phyloP scores from a whole-genome alignment of 345 rosid species.

The Lagerstroemia speciosa region DNA sequence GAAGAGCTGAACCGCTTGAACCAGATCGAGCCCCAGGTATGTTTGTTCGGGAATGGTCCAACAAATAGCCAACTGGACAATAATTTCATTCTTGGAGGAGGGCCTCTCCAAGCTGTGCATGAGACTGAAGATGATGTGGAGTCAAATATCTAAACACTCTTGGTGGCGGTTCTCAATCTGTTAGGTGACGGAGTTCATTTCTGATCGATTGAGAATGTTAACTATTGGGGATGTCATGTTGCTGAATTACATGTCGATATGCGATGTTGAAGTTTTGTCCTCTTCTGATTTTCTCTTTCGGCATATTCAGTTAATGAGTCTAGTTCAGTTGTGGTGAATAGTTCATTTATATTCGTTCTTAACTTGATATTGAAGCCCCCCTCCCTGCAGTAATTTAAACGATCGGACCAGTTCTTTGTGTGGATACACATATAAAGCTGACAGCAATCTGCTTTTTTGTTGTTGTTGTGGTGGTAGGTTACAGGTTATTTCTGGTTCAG shows the following conservation, averaged over 20 bases:
- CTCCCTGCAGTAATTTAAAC: background rate
- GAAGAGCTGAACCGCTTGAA: slow-evolving; percentile 39
- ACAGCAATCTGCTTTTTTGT: too few relatives aligned
- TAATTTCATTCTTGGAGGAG: slow-evolving; percentile 31
- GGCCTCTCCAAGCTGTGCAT: slow-evolving; percentile 45
- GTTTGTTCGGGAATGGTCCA: slow-evolving; percentile 40
- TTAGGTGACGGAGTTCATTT: background rate
- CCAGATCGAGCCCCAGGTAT: slow-evolving; percentile 48
- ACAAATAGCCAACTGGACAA: slow-evolving; percentile 26
- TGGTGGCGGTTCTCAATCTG: background rate
- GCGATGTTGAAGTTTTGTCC: background rate
- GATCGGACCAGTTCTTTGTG: too few relatives aligned
- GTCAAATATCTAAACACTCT: slow-evolving; percentile 8
- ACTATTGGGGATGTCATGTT: background rate
- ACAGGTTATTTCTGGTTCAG: too few relatives aligned
- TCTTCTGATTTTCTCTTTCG: background rate
- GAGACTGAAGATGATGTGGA: slow-evolving; percentile 45
- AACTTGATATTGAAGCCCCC: background rate
- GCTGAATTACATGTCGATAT: background rate
- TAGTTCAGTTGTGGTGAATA: background rate
- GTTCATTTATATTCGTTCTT: background rate
- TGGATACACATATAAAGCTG: too few relatives aligned
- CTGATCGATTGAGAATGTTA: background rate
- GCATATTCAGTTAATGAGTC: too few relatives aligned
- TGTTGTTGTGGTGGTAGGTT: too few relatives aligned